Percentiles rank a stretch among this genome's conserved stretches.
Evolutionary conservation across 2,329 filamentous ascomycete genomes (phyloP).

Genomic region (Orbilia javanica): DNA sequence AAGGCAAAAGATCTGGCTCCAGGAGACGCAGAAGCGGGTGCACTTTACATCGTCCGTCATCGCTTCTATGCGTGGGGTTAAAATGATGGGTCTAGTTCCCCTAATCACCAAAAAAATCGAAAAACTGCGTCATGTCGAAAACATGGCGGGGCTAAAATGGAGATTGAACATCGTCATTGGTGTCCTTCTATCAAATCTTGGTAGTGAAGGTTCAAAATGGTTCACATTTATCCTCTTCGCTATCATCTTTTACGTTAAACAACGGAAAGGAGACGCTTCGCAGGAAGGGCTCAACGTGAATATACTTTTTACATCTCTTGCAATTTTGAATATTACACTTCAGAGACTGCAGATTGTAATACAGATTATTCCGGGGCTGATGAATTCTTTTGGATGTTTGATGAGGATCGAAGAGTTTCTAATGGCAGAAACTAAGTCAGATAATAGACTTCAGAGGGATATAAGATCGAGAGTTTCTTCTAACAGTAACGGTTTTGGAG

Average conservation of each 20-base stretch:
- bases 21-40: conserved; percentile 52
- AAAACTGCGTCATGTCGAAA: conserved; percentile 28
- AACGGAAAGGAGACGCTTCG: conserved; percentile 2
- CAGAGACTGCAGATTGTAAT: conserved; percentile 45
- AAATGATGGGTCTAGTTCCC: conserved; percentile 51
- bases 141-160: conserved; percentile 40
- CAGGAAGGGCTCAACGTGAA: conserved; percentile 48
- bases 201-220: conserved; percentile 55
- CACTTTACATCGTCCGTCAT: conserved; percentile 57
- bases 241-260: conserved; percentile 39
- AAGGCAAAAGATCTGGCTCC: conserved; percentile 48
- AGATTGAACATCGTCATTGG: conserved; percentile 32
- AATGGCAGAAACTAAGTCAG: conserved; percentile 40
- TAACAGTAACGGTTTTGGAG: not conserved
- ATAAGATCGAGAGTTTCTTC: not conserved
- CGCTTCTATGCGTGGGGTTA: conserved; percentile 53
- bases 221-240: conserved; percentile 54
- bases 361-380: conserved; percentile 36
- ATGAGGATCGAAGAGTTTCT: conserved; percentile 53
- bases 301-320: conserved; percentile 45
- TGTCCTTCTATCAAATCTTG: conserved; percentile 31
- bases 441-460: conserved; percentile 34
- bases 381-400: conserved; percentile 48
- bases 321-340: conserved; percentile 48
- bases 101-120: conserved; percentile 33